These are phyloP conservation scores for Ophiosphaerella korrae DNA, from an alignment of 2,329 filamentous ascomycete genomes.

Conservation along the genomic window DNA sequence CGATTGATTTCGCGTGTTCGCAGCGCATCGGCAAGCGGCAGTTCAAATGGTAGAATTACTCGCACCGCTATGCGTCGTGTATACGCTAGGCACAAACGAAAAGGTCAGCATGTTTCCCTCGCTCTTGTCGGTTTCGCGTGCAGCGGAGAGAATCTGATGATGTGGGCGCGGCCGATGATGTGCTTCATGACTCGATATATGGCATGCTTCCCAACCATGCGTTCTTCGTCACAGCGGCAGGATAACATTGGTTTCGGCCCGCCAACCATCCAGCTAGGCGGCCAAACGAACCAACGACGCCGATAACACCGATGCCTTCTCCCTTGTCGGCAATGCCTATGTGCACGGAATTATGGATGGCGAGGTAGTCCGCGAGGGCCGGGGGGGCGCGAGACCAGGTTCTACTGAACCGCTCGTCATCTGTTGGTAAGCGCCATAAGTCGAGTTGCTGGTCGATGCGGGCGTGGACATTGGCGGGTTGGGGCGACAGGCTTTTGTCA, in stretches of 20 bases:
- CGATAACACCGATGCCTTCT: background rate
- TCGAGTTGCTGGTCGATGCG: no score
- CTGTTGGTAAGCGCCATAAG: no score
- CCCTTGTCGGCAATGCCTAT: conserved; percentile 18
- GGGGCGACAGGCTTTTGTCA: no score
- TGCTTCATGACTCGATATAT: conserved; percentile 1
- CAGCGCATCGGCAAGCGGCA: conserved; percentile 19
- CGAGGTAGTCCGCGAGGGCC: conserved; percentile 5
- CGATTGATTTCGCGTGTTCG: conserved; percentile 22
- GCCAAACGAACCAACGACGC: background rate
- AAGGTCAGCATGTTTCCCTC: background rate
- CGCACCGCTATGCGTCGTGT: conserved; percentile 13
- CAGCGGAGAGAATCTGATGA: no score
- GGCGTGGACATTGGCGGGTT: no score
- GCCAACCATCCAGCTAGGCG: conserved; percentile 9
- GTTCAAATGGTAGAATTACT: conserved; percentile 27
- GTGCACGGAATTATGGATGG: conserved; percentile 26
- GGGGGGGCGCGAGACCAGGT: background rate
- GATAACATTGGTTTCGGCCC: conserved; percentile 24
- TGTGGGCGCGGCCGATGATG: background rate
- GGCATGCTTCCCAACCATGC: conserved; percentile 9
- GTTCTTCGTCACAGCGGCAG: conserved; percentile 20
- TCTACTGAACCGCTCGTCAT: no score
- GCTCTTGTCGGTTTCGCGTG: background rate
- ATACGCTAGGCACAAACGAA: background rate